These are phyloP conservation scores for Copromyces sp. DNA, from an alignment of 495 filamentous ascomycete species.

Conservation along the genomic window DNA sequence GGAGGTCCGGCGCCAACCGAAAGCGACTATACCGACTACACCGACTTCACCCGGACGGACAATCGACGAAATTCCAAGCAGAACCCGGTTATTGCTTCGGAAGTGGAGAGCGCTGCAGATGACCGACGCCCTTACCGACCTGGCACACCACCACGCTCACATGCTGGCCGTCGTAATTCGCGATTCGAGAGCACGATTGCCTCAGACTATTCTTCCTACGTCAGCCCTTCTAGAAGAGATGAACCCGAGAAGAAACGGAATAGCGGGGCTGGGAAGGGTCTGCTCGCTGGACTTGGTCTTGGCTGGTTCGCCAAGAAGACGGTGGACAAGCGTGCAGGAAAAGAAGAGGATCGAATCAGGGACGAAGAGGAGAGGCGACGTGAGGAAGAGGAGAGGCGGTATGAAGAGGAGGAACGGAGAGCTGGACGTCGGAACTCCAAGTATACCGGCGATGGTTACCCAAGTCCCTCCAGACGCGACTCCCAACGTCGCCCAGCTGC, in stretches of 20 bases:
- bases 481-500: constrained; percentile 27
- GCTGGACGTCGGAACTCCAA: constrained; percentile 29
- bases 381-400: constrained; percentile 36
- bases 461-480: constrained; percentile 42
- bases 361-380: constrained; percentile 54
- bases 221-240: constrained; percentile 34
- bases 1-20: constrained; percentile 26
- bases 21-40: constrained; percentile 40
- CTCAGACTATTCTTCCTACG: constrained; percentile 43
- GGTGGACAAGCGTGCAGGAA: constrained; percentile 48
- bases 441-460: constrained; percentile 52
- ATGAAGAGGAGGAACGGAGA: constrained; percentile 38
- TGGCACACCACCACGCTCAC: constrained; percentile 33
- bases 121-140: constrained; percentile 21
- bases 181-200: constrained; percentile 30
- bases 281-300: constrained; percentile 57
- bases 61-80: constrained; percentile 27
- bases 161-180: constrained; percentile 23
- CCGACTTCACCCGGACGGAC: constrained; percentile 21
- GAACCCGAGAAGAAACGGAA: constrained; percentile 17
- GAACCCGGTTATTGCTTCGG: constrained; percentile 27
- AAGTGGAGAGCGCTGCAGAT: constrained; percentile 30
- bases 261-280: constrained; percentile 42
- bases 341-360: constrained; percentile 55
- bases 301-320: constrained; percentile 55